Percentiles rank a stretch among this genome's conserved stretches.
Conservation (phyloP, 352 stramenopile species). For the Pythium biforme region DNA sequence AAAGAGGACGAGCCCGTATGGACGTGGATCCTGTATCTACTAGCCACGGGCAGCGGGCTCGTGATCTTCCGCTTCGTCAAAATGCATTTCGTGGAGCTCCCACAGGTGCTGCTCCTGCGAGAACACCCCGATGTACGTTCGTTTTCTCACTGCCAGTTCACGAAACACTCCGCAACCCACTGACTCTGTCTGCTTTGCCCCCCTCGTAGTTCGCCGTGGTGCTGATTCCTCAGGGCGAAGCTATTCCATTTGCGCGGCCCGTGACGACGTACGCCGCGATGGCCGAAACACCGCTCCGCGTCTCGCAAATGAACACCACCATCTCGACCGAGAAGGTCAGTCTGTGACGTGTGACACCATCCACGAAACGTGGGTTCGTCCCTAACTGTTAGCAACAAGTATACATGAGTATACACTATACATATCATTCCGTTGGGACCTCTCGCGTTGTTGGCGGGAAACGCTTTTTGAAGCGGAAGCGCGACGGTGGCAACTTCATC, state of each 20-base stretch:
- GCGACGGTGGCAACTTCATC: not conserved
- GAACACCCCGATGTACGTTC: constrained; percentile 58
- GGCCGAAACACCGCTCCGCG: constrained; percentile 17
- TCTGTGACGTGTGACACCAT: constrained; percentile 27
- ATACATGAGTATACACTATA: constrained; percentile 19
- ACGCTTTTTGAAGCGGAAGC: constrained; percentile 18
- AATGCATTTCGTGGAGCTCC: constrained; percentile 69
- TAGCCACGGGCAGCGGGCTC: constrained; percentile 54
- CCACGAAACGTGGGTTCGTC: too few relatives aligned
- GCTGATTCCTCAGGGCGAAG: constrained; percentile 36
- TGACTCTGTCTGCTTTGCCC: not conserved
- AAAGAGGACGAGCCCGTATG: constrained; percentile 36
- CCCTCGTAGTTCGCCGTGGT: constrained; percentile 49
- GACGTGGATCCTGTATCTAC: constrained; percentile 56
- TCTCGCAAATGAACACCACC: constrained; percentile 3
- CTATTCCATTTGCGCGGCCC: constrained; percentile 59
- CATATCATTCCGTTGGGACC: not conserved
- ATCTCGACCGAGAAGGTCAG: constrained; percentile 22
- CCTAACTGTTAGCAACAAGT: constrained; percentile 12
- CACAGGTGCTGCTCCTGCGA: constrained; percentile 61
- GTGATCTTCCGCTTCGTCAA: constrained; percentile 71
- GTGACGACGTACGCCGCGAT: constrained; percentile 45
- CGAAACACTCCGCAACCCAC: not conserved
- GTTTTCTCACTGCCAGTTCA: too few relatives aligned
- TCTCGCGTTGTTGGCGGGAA: constrained; percentile 14